Conservation (phyloP, 345 rosid genomes). For the Streptanthus diversifolius region DNA sequence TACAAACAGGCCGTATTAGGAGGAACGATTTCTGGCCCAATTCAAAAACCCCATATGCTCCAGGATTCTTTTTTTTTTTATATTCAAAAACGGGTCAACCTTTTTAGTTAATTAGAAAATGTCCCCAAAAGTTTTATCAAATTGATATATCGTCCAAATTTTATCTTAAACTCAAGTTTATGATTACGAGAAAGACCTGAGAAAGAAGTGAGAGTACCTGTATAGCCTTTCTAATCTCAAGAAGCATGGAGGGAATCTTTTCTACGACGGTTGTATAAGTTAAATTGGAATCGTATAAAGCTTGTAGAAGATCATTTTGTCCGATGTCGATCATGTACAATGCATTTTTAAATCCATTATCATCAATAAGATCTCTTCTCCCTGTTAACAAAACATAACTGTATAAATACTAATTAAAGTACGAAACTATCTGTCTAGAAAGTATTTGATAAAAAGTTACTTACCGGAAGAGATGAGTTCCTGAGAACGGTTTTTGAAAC, state of each 20-base stretch:
- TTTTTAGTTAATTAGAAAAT: too few species aligned
- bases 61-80: too few species aligned
- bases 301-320: conserved; percentile 54
- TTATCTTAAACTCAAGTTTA: too few species aligned
- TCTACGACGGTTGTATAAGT: conserved; percentile 36
- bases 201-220: not conserved
- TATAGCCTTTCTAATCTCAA: conserved; percentile 47
- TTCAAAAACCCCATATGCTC: too few species aligned
- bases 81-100: too few species aligned
- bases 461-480: conserved; percentile 37
- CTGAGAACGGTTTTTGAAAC: conserved; percentile 40
- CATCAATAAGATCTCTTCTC: conserved; percentile 36
- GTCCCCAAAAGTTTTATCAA: too few species aligned
- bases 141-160: too few species aligned
- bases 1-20: not conserved
- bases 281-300: conserved; percentile 28
- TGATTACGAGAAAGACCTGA: not conserved
- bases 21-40: not conserved
- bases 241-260: conserved; percentile 48
- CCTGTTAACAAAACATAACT: conserved; percentile 17
- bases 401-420: not conserved
- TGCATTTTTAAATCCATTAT: conserved; percentile 46
- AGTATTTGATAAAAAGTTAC: not conserved
- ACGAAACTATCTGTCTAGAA: not conserved
- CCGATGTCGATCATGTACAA: conserved; percentile 63